Conservation (phyloP, 441 rosid species). For the Populus tomentosa region DNA sequence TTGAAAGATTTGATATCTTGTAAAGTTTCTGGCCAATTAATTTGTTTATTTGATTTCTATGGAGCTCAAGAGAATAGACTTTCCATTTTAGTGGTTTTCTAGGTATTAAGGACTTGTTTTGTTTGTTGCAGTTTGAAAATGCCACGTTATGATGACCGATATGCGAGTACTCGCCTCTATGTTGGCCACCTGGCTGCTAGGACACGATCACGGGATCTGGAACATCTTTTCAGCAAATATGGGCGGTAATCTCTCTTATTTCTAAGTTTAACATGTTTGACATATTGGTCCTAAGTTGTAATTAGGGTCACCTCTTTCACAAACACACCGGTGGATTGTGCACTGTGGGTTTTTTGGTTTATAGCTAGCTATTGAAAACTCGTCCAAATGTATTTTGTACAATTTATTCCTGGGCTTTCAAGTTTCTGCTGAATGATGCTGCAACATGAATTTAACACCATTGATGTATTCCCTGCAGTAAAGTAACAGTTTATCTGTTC, state of each 20-base stretch:
- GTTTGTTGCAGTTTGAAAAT: conserved; percentile 38
- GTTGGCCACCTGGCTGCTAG: conserved; percentile 64
- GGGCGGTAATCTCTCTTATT: conserved; percentile 44
- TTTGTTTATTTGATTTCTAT: not conserved
- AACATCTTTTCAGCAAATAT: conserved; percentile 68
- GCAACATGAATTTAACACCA: not conserved
- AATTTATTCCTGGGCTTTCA: not conserved
- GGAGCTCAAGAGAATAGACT: not conserved
- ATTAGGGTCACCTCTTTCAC: not conserved
- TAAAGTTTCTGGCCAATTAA: not conserved
- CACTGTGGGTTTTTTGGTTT: not conserved
- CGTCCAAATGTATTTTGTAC: not conserved
- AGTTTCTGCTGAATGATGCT: not conserved
- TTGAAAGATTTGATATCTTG: not conserved
- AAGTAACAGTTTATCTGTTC: not conserved
- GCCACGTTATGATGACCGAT: conserved; percentile 58
- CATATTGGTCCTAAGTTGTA: not conserved
- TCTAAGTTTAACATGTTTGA: not conserved
- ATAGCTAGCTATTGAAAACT: not conserved
- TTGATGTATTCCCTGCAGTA: not conserved
- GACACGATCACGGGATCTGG: conserved; percentile 71
- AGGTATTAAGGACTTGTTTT: not conserved
- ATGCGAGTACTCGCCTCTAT: conserved; percentile 58
- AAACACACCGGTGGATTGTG: not conserved
- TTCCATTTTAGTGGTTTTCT: not conserved